Evolutionary conservation across 169 alveolate species (phyloP), one percentile per base, ranked within the genome.

Genomic region (Plasmodium vinckei): DNA sequence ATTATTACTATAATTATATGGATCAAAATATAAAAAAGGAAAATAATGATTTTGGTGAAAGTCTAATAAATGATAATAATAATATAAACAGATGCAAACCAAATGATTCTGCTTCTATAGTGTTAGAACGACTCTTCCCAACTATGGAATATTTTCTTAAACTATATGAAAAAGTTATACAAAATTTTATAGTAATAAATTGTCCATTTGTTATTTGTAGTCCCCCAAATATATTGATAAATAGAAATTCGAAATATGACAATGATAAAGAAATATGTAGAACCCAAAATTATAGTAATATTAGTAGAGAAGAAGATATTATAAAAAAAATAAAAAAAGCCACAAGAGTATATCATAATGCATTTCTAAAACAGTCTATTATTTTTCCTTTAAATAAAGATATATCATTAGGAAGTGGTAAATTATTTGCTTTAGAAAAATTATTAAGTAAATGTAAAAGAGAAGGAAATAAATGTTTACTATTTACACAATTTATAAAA

Each of bases 401-500:
- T 21, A 92, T 96, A 42, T 94, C 95, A 56, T 94, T 97, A 82
- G 99, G 98, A 88, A 98, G 99, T 79, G 99, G 99, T 3, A 98
- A 98, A 94, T 92, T 96, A 51, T 94, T 88, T 60, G 95, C 95
- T 4, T 88, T 96, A 73, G 94, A 95, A 6, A 92, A 73, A 17
- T 92, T 98, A 42, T 93, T 98, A 33, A 93, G 95, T 73, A 95
- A 93, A 65, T 96, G 98, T 53, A 95, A 96, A 79, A 87, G 88
- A 39, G 98, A 97, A 79, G 99, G 98, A 59, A 98, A 97, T 69
- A 97, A 98, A 87, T 97, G 98, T 59, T 92, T 99, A 70, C 94
- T 99, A 44, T 99, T 98, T 71, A 99, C 99, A 12, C 98, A 99
- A 93, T 97, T 99, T 97, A 97, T 99, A 44, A 97, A 97, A 90